Evolutionary conservation across 75 land plant species (phyloP), one percentile per base, ranked within the genome.

Genomic region (Isoetes taiwanensis): DNA sequence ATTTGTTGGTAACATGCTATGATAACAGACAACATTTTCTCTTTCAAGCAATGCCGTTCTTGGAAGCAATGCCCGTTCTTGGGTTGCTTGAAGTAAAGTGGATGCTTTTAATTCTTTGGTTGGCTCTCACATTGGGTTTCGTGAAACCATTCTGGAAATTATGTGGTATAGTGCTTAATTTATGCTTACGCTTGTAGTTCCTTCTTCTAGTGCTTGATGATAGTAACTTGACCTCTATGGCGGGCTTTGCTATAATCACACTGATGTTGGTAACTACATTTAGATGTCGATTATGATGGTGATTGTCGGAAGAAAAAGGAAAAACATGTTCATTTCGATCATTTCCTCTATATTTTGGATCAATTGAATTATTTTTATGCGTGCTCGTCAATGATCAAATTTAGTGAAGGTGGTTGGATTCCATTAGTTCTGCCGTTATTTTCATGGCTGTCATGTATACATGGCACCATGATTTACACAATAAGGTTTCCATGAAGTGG

Each of bases 231-330:
- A 0, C n/a, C 40, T 8, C 19, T 23, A 9, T 30, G 23, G 60
- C 76, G 81, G 88, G 88, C 32, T 52, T 84, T 56, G 85, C 88
- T 1, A 85, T 84, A 21, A 75, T 81, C 34, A 72, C 88, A 2
- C 85, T 84, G 8, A 84, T 84, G 88, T 70, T 84, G 27, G 88
- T 84, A 8, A 81, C 88, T 21, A 84, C 88, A 19, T 75, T 69
- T 58, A 81, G n/a, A 84, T 82, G 85, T 84, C 79, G 8, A 59
- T 84, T 17, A 78, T 84, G 1, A 81, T 84, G 5, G 68, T 81
- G 20, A 54, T 81, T 2, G 76, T 78, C 53, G 80, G 88, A 85
- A 55, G 63, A 42, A 64, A 54, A 43, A 74, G 67, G n/a, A n/a
- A n/a, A n/a, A n/a, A n/a, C 34, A 34, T 72, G 19, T 33, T 81